Percentiles rank a stretch among this genome's conserved stretches.
phyloP scores from a whole-genome alignment of 306 rosid species.

The Morella rubra region DNA sequence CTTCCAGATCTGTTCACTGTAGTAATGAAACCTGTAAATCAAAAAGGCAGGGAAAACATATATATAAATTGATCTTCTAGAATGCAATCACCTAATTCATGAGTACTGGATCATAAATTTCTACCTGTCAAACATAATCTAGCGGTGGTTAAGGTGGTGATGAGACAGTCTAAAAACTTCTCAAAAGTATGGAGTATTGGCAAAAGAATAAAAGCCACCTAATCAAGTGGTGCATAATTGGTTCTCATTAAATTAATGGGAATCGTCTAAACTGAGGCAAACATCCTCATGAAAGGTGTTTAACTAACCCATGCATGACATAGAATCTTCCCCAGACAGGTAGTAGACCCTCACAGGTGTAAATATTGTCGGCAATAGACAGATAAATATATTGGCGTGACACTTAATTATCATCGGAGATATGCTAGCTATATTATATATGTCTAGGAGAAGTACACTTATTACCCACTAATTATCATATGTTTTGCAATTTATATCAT shows the following conservation, averaged over 20 bases:
- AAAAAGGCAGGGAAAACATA: background rate
- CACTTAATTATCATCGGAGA: too few species aligned
- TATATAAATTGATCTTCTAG: constrained; percentile 12
- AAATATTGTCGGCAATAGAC: background rate
- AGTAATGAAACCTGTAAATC: background rate
- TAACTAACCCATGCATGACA: background rate
- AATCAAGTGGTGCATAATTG: constrained; percentile 31
- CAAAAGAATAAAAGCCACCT: constrained; percentile 20
- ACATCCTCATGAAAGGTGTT: background rate
- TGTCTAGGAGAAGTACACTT: too few species aligned
- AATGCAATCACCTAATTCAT: constrained; percentile 10
- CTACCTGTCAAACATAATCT: constrained; percentile 19
- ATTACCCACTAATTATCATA: too few species aligned
- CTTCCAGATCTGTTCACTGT: background rate
- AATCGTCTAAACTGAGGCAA: constrained; percentile 9
- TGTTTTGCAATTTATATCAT: too few species aligned
- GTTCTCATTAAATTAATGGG: constrained; percentile 23
- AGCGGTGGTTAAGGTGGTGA: constrained; percentile 34
- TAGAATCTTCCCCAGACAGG: background rate
- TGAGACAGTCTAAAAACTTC: constrained; percentile 30
- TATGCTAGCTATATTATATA: too few species aligned
- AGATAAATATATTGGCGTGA: too few species aligned
- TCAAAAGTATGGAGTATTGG: constrained; percentile 23
- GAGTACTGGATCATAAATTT: background rate
- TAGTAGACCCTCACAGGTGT: background rate